Conservation (phyloP, 1,284 basidiomycete species). For the Cryptococcus sp. region DNA sequence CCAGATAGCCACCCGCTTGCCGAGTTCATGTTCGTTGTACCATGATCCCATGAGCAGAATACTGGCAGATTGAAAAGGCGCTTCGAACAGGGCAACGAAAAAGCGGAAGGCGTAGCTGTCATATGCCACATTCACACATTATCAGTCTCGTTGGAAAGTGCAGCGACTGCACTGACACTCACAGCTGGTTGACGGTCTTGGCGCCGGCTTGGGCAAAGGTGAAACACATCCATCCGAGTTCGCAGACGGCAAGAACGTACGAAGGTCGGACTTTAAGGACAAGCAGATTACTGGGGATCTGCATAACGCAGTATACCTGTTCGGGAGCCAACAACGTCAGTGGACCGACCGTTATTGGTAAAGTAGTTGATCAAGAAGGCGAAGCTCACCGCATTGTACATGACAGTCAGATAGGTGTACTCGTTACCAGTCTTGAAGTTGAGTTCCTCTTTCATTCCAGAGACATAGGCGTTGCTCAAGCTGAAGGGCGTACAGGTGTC, state of each 20-base stretch:
- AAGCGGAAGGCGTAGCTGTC: slow-evolving; percentile 23
- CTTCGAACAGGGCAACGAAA: slow-evolving; percentile 32
- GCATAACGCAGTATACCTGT: slow-evolving; percentile 18
- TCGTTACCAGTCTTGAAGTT: slow-evolving; percentile 22
- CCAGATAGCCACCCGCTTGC: slow-evolving; percentile 23
- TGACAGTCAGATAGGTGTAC: slow-evolving; percentile 19
- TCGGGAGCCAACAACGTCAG: neutral
- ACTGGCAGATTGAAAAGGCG: slow-evolving; percentile 15
- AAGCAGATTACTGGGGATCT: slow-evolving; percentile 21
- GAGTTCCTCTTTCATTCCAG: slow-evolving; percentile 29
- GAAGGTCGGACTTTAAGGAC: slow-evolving; percentile 24
- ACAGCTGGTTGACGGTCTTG: slow-evolving; percentile 11
- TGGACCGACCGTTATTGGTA: neutral
- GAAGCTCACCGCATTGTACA: neutral
- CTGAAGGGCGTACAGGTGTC: neutral
- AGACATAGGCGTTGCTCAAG: slow-evolving; percentile 26
- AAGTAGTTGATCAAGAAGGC: too few relatives aligned
- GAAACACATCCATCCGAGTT: slow-evolving; percentile 25
- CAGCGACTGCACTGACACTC: neutral
- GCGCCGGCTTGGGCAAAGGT: slow-evolving; percentile 27
- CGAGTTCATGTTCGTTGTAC: slow-evolving; percentile 23
- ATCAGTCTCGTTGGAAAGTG: neutral
- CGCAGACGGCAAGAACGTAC: slow-evolving; percentile 12
- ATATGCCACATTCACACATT: too few relatives aligned
- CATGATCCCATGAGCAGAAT: slow-evolving; percentile 26